Evolutionary conservation across 2,329 filamentous ascomycete genomes (phyloP).

Genomic region (Dactylellina parvicollis): DNA sequence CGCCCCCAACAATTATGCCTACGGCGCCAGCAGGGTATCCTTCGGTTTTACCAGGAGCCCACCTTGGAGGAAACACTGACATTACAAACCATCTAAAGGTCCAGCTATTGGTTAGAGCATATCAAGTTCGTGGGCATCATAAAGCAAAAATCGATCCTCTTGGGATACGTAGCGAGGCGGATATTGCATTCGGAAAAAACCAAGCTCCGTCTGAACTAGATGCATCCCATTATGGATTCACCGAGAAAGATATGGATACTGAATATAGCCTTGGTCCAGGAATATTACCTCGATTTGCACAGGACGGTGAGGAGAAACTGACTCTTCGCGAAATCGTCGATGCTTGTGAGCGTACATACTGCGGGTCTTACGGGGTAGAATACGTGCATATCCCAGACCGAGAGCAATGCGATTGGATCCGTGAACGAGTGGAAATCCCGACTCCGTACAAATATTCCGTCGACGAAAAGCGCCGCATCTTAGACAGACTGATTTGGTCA

Average conservation of each 20-base stretch:
- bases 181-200: conserved; percentile 78
- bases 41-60: conserved; percentile 74
- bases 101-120: conserved; percentile 93
- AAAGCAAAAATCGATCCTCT: conserved; percentile 97
- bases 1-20: conserved; percentile 90
- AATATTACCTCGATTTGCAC: conserved; percentile 93
- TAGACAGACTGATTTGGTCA: conserved; percentile 98
- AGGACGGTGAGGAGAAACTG: conserved; percentile 91
- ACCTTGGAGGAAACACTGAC: conserved; percentile 77
- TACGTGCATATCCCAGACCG: conserved; percentile 99
- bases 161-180: conserved; percentile 84
- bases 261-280: conserved; percentile 93
- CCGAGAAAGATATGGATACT: conserved; percentile 89
- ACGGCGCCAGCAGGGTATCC: conserved; percentile 81
- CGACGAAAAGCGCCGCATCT: conserved; percentile 96
- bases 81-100: conserved; percentile 98
- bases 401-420: conserved; percentile 97
- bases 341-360: conserved; percentile 94
- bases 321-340: conserved; percentile 91
- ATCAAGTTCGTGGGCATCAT: conserved; percentile 97
- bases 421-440: conserved; percentile 92
- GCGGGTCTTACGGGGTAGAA: conserved; percentile 95
- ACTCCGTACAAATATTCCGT: conserved; percentile 96
- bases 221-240: conserved; percentile 93
- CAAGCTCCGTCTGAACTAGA: conserved; percentile 90